Base-by-base conservation (phyloP, 2,329 filamentous ascomycete species). In the Phoma herbarum region DNA sequence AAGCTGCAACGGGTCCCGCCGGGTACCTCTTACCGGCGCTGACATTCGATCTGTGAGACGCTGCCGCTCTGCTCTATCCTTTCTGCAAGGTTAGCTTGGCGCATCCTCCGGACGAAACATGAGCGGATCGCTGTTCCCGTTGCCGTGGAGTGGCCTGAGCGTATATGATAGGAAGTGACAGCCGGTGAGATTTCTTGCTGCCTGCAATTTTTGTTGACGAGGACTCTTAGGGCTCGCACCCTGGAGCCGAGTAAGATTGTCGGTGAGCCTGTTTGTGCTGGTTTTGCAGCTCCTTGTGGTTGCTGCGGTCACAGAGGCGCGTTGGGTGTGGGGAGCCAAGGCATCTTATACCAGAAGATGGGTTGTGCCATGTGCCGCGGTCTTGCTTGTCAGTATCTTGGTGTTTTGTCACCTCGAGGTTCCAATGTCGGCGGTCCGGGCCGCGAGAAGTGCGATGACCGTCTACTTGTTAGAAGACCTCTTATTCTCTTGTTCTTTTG, bases 191-290 rank as follows among this genome's bases (percentile, higher is more conserved):
- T 2, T 9, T 7, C 16, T 14, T 39, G 18, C 33, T 39, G 35
- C 28, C 25, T 50, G 39, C 3, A 1, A 14, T 14, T 18, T 18
- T 16, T 4, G 22, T 2, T 26, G 23, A 42, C 23, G 18, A 33
- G 11, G 23, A 31, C 25, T 41, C 29, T n/a, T 41, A 41, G 18
- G 23, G 11, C 28, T 39, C 35, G 31, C 44, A 33, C 48, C 18
- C 23, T 46, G 29, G 14, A 31, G 39, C 50, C 39, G 50, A 52
- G 41, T 45, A 28, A 52, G 50, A 52, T 52, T 52, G 35, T 28
- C 28, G 48, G 25, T 25, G 20, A 11, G n/a, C 20, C 31, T 29
- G 25, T 22, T 42, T 29, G 25, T 22, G 18, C 20, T 23, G 37
- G 20, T 14, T 3, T 22, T 12, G 37, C 18, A 43, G 39, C 20